phyloP scores from a whole-genome alignment of 371 early-diverging fungal species.

The Smittium mucronatum region DNA sequence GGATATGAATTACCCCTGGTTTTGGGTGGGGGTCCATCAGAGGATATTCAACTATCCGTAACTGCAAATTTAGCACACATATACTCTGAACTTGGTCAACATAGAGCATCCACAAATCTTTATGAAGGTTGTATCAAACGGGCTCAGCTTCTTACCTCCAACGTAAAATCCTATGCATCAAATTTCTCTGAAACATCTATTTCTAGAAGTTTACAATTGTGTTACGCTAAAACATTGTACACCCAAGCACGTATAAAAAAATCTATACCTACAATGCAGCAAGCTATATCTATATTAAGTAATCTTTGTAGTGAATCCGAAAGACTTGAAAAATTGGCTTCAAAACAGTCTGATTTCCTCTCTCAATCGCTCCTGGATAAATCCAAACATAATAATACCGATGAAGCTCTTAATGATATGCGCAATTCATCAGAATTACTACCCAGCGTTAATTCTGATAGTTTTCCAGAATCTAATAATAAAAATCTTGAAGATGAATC shows the following conservation, averaged over 20 bases:
- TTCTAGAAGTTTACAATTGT: slow-evolving; percentile 32
- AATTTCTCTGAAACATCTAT: neutral
- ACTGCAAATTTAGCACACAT: slow-evolving; percentile 67
- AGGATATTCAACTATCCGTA: slow-evolving; percentile 15
- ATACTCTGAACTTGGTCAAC: slow-evolving; percentile 54
- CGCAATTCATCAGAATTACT: neutral
- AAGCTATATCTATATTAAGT: slow-evolving; percentile 39
- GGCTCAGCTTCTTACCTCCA: slow-evolving; percentile 14
- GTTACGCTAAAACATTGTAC: slow-evolving; percentile 69
- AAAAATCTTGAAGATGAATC: neutral
- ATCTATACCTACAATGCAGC: slow-evolving; percentile 48
- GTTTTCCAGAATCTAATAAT: neutral
- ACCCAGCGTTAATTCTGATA: slow-evolving; percentile 1
- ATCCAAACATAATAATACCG: neutral
- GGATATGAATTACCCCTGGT: neutral
- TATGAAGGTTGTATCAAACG: slow-evolving; percentile 29
- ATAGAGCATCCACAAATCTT: slow-evolving; percentile 48
- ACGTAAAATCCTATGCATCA: slow-evolving; percentile 10
- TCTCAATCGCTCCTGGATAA: no score
- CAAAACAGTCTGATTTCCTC: slow-evolving; percentile 12
- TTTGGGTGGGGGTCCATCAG: slow-evolving; percentile 21
- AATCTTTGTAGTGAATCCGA: slow-evolving; percentile 31
- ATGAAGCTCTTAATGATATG: neutral
- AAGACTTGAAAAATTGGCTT: slow-evolving; percentile 28
- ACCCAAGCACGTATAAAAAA: slow-evolving; percentile 59